Evolutionary conservation across 2,329 filamentous ascomycete genomes (phyloP), one percentile per base, ranked within the genome.

Genomic region (Cordyceps fumosorosea): DNA sequence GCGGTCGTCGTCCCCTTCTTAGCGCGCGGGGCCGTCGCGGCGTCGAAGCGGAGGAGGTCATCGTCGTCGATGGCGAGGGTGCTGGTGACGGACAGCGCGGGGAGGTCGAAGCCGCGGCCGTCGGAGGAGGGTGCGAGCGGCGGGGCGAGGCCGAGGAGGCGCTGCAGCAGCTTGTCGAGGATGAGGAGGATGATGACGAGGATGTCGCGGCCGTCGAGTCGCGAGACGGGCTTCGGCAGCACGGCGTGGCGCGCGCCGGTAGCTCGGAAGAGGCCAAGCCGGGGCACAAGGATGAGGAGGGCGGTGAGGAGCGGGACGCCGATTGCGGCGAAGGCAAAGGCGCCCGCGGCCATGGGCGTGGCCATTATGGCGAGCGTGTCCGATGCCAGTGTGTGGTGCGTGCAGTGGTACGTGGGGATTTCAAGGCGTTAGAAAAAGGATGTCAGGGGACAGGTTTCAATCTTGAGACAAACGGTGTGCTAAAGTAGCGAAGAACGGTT

Each of bases 161-260:
- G 29, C 29, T 61, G 57, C 2, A 56, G 29, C 44, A 57, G 53
- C 53, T 64, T 64, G 58, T 34, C 24, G 40, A 61, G 18, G 37
- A 64, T 54, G 34, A 64, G 54, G 10, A 52, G 14, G 29, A 64
- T 57, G 48, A 64, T 60, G 57, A 42, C 45, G 44, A 61, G 6
- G 32, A 64, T 20, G 45, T 64, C 62, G 45, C 51, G 45, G 34
- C 52, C 53, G 62, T 53, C 52, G 53, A 64, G 62, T 1, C 62
- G 57, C 16, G 62, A 64, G 20, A 61, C 62, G 44, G 62, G 57
- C 37, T 56, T 64, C 47, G 57, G 52, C 14, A 64, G 52, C 12
- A 60, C 53, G 26, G 62, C 62, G 26, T 60, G 57, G 18, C 16
- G 24, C 45, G 24, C 48, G n/a, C 56, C 59, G 8, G 62, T 64